Evolutionary conservation across 2,329 filamentous ascomycete species (phyloP).

Genomic region (Xylaria sp.): DNA sequence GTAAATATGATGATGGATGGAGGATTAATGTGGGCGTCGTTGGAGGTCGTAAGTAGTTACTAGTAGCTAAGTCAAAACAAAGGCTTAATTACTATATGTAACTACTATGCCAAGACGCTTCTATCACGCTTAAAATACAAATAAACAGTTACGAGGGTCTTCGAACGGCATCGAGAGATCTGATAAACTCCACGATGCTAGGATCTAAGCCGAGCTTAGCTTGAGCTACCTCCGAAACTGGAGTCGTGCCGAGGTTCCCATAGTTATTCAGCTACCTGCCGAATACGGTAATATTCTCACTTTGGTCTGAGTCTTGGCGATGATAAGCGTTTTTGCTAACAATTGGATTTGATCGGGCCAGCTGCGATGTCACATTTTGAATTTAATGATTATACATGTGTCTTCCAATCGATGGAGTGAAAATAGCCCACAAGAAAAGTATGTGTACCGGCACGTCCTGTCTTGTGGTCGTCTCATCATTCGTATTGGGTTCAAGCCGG

Average conservation of each 20-base stretch:
- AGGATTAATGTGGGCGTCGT: background rate
- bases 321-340: background rate
- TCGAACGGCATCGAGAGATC: background rate
- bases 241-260: slow-evolving; percentile 27
- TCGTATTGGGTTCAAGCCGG: background rate
- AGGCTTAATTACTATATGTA: background rate
- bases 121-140: background rate
- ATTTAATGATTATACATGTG: background rate
- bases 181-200: slow-evolving; percentile 5
- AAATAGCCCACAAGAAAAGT: background rate
- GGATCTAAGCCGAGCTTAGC: background rate
- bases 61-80: background rate
- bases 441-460: background rate
- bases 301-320: background rate
- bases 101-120: background rate
- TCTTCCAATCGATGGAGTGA: background rate
- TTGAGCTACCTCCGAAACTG: background rate
- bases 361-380: background rate
- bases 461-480: background rate
- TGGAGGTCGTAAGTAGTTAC: background rate
- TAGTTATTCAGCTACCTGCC: background rate
- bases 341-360: background rate
- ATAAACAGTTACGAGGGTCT: background rate
- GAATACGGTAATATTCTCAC: background rate
- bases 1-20: background rate